A percentile compares a stretch with the other conserved stretches of the same genome.
These are phyloP conservation scores for Venturia pyrina DNA, from an alignment of 2,329 filamentous ascomycete species.

Conservation along the genomic window DNA sequence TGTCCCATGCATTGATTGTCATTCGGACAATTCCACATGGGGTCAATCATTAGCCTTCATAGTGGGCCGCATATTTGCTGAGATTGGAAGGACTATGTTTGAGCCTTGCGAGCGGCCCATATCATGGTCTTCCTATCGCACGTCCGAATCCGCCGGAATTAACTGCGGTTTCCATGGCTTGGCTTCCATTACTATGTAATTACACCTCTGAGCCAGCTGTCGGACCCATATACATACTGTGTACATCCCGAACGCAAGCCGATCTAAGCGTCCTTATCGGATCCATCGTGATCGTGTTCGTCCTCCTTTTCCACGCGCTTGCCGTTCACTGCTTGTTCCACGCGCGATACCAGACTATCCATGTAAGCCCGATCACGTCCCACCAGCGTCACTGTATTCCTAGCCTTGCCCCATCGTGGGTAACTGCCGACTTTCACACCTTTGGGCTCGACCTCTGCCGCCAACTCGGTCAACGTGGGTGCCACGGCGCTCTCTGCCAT, in stretches of 20 bases:
- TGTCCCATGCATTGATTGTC: neutral
- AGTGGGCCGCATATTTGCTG: neutral
- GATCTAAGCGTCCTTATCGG: slow-evolving; percentile 25
- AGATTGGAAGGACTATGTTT: neutral
- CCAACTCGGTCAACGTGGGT: slow-evolving; percentile 69
- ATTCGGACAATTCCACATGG: neutral
- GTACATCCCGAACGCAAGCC: neutral
- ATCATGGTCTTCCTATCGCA: neutral
- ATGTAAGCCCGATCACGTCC: slow-evolving; percentile 64
- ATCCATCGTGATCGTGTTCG: slow-evolving; percentile 34
- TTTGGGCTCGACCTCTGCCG: slow-evolving; percentile 58
- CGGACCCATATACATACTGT: neutral
- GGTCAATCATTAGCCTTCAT: neutral
- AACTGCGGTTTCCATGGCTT: neutral
- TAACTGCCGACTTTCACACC: slow-evolving; percentile 95
- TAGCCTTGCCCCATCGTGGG: slow-evolving; percentile 78
- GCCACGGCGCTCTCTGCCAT: slow-evolving; percentile 79
- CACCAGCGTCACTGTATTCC: slow-evolving; percentile 85
- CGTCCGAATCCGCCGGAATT: neutral
- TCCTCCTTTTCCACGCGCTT: slow-evolving; percentile 60
- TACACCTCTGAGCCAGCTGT: neutral
- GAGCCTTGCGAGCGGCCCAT: neutral
- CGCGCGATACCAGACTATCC: slow-evolving; percentile 68
- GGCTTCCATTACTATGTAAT: neutral
- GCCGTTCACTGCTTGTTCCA: slow-evolving; percentile 67